These are phyloP conservation scores for Westerdykella ornata DNA, from an alignment of 2,329 filamentous ascomycete species.

Conservation along the genomic window DNA sequence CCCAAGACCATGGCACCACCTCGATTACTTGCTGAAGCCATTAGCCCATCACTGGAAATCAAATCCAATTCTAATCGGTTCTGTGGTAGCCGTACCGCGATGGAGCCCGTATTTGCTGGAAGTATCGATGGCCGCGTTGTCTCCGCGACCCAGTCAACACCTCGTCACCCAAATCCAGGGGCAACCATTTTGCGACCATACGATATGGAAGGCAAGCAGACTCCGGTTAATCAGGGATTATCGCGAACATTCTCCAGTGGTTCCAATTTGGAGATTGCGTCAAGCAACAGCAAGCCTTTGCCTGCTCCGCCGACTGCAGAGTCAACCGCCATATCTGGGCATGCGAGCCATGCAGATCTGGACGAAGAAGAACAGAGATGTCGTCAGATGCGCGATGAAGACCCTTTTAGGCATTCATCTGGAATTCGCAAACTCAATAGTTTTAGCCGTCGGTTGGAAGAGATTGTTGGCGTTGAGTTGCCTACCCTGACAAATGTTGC, in stretches of 20 bases:
- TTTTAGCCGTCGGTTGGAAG: conserved; percentile 23
- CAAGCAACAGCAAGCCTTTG: conserved; percentile 39
- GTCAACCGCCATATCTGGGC: conserved; percentile 38
- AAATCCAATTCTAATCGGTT: background rate
- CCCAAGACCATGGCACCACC: background rate
- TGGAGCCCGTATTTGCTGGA: too few species aligned
- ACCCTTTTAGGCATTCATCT: conserved; percentile 20
- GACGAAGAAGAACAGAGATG: conserved; percentile 10
- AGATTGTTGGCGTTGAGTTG: conserved; percentile 4
- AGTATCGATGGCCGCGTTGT: too few species aligned
- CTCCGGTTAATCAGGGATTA: too few species aligned
- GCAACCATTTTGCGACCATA: too few species aligned
- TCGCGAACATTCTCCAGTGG: conserved; percentile 1
- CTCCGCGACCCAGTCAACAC: too few species aligned
- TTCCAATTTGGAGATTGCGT: conserved; percentile 23
- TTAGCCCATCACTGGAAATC: too few species aligned
- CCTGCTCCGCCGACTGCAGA: conserved; percentile 38
- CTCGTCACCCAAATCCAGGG: too few species aligned
- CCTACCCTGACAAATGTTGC: background rate
- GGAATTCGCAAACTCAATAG: conserved; percentile 4
- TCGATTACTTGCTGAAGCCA: too few species aligned
- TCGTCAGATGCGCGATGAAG: background rate
- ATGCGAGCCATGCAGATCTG: conserved; percentile 27
- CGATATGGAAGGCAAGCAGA: too few species aligned
- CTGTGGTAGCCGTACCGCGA: background rate